Base-by-base conservation (phyloP, 2,329 filamentous ascomycete species). In the Epichloe scottii region DNA sequence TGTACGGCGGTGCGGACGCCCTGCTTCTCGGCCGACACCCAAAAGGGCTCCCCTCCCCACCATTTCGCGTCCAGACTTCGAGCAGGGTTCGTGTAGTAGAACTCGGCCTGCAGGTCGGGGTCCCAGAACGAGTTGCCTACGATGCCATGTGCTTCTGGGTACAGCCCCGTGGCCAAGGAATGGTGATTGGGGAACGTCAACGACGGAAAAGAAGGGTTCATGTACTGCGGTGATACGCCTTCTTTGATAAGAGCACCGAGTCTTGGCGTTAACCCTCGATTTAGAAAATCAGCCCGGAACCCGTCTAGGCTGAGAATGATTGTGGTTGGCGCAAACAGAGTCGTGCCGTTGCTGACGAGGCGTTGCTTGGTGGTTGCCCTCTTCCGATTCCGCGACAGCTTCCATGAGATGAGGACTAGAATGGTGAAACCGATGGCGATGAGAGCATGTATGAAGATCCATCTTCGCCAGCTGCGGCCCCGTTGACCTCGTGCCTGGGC, bases 121-220 rank as follows among this genome's bases (percentile, higher is more conserved):
- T 97, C 93, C 87, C 87, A 98, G 65, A 98, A 98, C 0, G 81
- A 87, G 63, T 98, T 98, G 5, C 89, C 87, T 0, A 98, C 90
- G 3, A 98, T 76, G 0, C 93, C 93, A 63, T 98, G 93, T 52
- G 84, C 84, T 68, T 97, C 91, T 0, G 93, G 93, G 59, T 97
- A 89, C 26, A 97, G 69, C 0, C 93, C 93, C 0, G 93, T 97
- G 0, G 89, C 88, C 38, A 97, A 73, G 0, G 91, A 96, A 66
- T 91, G 96, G 66, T 97, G 93, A 60, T 97, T 91, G 12, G 93
- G 93, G 60, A 98, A 98, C 0, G 93, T 98, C 44, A 98, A 88
- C 21, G 88, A 95, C 0, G 93, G 93, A 58, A 98, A 98, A 39
- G 89, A 94, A 0, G 93, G 93, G 6, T 81, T 77, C 89, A 98